Conservation (phyloP, 2,329 filamentous ascomycete species). For the Nectriaceae sp. region DNA sequence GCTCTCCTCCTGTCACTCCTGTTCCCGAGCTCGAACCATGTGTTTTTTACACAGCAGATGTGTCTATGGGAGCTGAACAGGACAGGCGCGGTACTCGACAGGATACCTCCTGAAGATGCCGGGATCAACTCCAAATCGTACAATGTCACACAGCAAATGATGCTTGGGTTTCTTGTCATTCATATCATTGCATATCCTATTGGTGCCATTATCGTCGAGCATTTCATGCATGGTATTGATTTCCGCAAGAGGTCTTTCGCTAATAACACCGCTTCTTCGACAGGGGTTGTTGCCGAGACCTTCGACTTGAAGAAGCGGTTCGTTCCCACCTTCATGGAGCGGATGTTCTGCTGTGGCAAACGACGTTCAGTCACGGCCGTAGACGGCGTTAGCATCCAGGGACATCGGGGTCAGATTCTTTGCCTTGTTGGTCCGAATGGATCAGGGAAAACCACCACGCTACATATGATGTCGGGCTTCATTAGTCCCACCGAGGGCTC, state of each 20-base stretch:
- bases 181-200: constrained; percentile 37
- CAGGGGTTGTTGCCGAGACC: constrained; percentile 16
- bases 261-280: constrained; percentile 14
- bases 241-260: constrained; percentile 29
- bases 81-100: constrained; percentile 5
- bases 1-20: constrained; percentile 15
- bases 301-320: constrained; percentile 36
- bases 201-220: constrained; percentile 35
- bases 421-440: constrained; percentile 71
- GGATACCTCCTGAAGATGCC: constrained; percentile 6
- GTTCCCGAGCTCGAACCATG: constrained; percentile 26
- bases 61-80: constrained; percentile 19
- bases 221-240: constrained; percentile 36
- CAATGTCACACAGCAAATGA: constrained; percentile 27
- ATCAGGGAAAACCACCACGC: constrained; percentile 69
- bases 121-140: constrained; percentile 19
- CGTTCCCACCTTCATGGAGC: constrained; percentile 28
- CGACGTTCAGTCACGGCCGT: constrained; percentile 53
- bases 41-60: constrained; percentile 27
- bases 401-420: constrained; percentile 62
- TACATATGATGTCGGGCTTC: constrained; percentile 68
- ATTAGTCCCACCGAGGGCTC: constrained; percentile 60
- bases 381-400: constrained; percentile 59
- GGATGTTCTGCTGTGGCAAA: constrained; percentile 31
- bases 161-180: constrained; percentile 34